These are phyloP conservation scores for Xylariales sp. DNA, from an alignment of 2,329 filamentous ascomycete genomes.

Conservation along the genomic window DNA sequence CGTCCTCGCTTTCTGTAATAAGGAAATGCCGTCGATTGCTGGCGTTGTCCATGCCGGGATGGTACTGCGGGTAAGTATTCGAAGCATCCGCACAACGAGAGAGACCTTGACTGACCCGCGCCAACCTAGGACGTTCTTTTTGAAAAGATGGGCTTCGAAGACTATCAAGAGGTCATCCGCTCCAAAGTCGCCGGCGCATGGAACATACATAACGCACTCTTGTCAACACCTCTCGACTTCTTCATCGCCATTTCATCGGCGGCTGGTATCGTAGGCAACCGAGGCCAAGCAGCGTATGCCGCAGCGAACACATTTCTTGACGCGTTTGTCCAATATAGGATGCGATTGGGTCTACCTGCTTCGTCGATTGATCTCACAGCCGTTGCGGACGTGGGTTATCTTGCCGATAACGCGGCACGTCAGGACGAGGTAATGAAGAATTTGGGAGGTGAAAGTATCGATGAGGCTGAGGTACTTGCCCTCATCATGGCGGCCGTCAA, in stretches of 20 bases:
- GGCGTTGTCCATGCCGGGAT: slow-evolving; percentile 45
- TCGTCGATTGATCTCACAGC: slow-evolving; percentile 48
- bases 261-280: slow-evolving; percentile 45
- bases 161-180: slow-evolving; percentile 42
- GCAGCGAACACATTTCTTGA: slow-evolving; percentile 45
- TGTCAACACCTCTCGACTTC: slow-evolving; percentile 35
- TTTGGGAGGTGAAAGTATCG: slow-evolving; percentile 42
- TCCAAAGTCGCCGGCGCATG: slow-evolving; percentile 49
- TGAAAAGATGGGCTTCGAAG: slow-evolving; percentile 46
- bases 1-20: slow-evolving; percentile 27
- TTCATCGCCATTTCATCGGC: slow-evolving; percentile 49
- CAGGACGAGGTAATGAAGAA: slow-evolving; percentile 43
- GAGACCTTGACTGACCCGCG: no score
- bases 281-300: slow-evolving; percentile 48
- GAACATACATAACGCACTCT: slow-evolving; percentile 48
- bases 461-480: slow-evolving; percentile 48
- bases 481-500: slow-evolving; percentile 46
- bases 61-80: slow-evolving; percentile 38
- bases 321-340: slow-evolving; percentile 35
- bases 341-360: slow-evolving; percentile 34
- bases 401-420: slow-evolving; percentile 40
- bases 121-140: slow-evolving; percentile 44
- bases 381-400: slow-evolving; percentile 45
- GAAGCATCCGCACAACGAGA: not conserved
- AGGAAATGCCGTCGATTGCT: slow-evolving; percentile 34